A percentile compares a stretch with the other conserved stretches of the same genome.
Evolutionary conservation across 352 stramenopile genomes (phyloP).

Genomic region (Thalassiosira ordinaria): DNA sequence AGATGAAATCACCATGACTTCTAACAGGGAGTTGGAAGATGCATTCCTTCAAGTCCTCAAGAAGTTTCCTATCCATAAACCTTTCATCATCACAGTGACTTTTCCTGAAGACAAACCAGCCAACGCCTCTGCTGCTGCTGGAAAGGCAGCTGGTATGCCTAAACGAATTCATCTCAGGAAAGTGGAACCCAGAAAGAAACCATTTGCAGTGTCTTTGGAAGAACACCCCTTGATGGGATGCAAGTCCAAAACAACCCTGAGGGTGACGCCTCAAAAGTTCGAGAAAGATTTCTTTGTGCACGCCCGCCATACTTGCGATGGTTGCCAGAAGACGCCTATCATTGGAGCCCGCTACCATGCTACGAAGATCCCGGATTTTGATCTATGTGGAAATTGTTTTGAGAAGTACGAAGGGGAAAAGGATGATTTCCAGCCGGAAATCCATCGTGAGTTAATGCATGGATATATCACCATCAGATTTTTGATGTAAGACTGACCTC

Average conservation of each 20-base stretch:
- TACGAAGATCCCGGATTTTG: slow-evolving; percentile 80
- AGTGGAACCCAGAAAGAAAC: slow-evolving; percentile 13
- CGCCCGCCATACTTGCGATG: slow-evolving; percentile 83
- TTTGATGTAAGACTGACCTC: too few relatives aligned
- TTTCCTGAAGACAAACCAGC: slow-evolving; percentile 36
- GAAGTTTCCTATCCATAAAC: slow-evolving; percentile 24
- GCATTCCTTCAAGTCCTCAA: slow-evolving; percentile 66
- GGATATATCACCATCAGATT: too few relatives aligned
- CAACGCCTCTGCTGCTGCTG: neutral
- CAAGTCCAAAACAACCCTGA: slow-evolving; percentile 21
- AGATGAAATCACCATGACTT: slow-evolving; percentile 73
- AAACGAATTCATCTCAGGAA: slow-evolving; percentile 24
- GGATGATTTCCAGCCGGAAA: slow-evolving; percentile 70
- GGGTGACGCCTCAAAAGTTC: slow-evolving; percentile 13
- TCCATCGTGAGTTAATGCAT: slow-evolving; percentile 55
- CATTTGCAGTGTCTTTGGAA: neutral
- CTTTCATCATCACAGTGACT: slow-evolving; percentile 62
- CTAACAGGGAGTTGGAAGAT: slow-evolving; percentile 71
- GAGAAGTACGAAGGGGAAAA: slow-evolving; percentile 77
- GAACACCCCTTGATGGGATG: slow-evolving; percentile 10
- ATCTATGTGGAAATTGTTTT: slow-evolving; percentile 76
- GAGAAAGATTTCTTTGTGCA: slow-evolving; percentile 76
- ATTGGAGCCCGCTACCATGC: slow-evolving; percentile 81
- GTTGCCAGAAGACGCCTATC: slow-evolving; percentile 79
- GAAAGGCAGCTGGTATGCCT: slow-evolving; percentile 24